Evolutionary conservation across 768 basidiomycete species (phyloP), one percentile per base, ranked within the genome.

Genomic region (Amanita molliuscula): DNA sequence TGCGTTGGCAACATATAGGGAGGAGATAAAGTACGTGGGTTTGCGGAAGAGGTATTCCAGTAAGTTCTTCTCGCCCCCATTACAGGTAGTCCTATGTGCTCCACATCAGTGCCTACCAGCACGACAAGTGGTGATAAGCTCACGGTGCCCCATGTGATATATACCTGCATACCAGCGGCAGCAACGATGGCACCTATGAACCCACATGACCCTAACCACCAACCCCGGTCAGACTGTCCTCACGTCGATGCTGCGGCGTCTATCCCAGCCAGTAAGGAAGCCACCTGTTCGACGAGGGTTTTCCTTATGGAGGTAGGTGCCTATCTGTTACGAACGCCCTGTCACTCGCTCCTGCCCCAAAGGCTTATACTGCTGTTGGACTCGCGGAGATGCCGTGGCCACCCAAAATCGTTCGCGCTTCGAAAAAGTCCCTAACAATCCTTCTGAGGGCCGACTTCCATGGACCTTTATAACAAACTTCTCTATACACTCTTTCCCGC

Each of bases 91-190:
- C 73, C 79, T 70, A 37, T 36, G 20, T 8, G 8, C 11, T 9
- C 16, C 16, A 23, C 21, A n/a, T 40, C 38, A 40, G 38, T 20
- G 8, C 18, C 21, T 21, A 21, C 18, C 3, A 13, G 38, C 4
- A 40, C 18, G 3, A 20, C 9, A 3, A 31, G 11, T 31, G 11
- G 31, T 4, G 11, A 42, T 37, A 34, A 48, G 53, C 72, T 55
- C 52, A 84, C 84, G 20, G 84, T 85, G 20, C 84, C 84, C n/a
- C 84, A 71, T 58, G 85, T 85, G 13, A 86, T 71, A 55, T 79
- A 88, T 3, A 86, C 84, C 0, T 77, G 72, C 2, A 83, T 82
- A 3, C 85, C 85, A 34, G 76, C 73, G 0, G 76, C 71, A 1
- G 85, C 82, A 31, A 86, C 73, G 28, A 73, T 59, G 3, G 84